Evolutionary conservation across 148 eudicot genomes (phyloP).

Genomic region (Cornus kousa): DNA sequence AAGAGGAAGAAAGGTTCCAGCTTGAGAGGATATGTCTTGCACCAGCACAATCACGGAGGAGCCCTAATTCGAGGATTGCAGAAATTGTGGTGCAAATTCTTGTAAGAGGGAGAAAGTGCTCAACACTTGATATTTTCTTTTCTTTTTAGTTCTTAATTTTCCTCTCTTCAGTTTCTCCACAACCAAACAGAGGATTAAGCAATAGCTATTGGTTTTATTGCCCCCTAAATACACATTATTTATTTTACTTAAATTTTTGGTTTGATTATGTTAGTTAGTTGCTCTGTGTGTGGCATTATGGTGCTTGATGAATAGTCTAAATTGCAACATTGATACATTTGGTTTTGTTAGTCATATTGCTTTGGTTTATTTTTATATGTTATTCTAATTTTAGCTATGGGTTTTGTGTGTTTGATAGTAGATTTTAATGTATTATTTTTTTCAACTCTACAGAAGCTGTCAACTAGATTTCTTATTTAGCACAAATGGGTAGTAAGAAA

Average conservation of each 20-base stretch:
- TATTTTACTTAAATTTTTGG: neutral
- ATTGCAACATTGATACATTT: neutral
- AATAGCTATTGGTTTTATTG: neutral
- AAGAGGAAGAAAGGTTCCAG: no score
- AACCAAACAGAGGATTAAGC: neutral
- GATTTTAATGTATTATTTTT: neutral
- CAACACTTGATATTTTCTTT: neutral
- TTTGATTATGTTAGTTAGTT: neutral
- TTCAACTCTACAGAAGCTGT: neutral
- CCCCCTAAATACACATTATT: neutral
- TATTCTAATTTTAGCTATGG: neutral
- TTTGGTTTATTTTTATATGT: neutral
- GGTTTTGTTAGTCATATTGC: neutral
- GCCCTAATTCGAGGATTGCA: no score
- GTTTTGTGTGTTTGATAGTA: neutral
- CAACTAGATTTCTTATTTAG: neutral
- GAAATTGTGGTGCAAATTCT: no score
- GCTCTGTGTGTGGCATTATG: neutral
- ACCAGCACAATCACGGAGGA: no score
- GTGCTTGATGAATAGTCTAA: neutral
- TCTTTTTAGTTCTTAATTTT: no score
- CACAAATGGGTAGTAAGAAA: slow-evolving; percentile 52
- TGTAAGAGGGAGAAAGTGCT: no score
- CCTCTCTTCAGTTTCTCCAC: neutral
- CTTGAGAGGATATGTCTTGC: no score